Evolutionary conservation across 768 basidiomycete species (phyloP).

Genomic region (Kockovaella imperatae): DNA sequence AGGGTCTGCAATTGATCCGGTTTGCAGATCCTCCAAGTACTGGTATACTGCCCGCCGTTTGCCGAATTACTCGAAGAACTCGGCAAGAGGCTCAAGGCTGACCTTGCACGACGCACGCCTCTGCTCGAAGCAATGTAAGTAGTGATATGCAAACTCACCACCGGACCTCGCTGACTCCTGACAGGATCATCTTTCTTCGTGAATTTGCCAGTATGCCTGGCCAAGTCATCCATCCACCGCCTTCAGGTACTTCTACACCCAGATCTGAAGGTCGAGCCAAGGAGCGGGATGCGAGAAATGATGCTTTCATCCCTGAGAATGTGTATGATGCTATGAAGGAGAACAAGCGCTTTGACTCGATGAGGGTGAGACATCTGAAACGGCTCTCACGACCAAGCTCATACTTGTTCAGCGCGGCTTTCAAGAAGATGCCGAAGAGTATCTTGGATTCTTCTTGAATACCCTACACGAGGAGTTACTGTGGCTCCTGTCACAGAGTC

Average conservation of each 20-base stretch:
- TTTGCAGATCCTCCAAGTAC: slow-evolving; percentile 62
- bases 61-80: slow-evolving; percentile 67
- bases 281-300: slow-evolving; percentile 12
- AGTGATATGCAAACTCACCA: background rate
- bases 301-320: slow-evolving; percentile 70
- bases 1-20: background rate
- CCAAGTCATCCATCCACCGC: background rate
- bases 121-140: slow-evolving; percentile 50
- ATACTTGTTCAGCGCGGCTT: slow-evolving; percentile 60
- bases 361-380: slow-evolving; percentile 58
- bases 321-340: slow-evolving; percentile 89
- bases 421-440: slow-evolving; percentile 98
- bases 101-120: slow-evolving; percentile 44
- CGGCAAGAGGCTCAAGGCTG: slow-evolving; percentile 51
- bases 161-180: slow-evolving; percentile 41
- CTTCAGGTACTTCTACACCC: slow-evolving; percentile 8
- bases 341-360: slow-evolving; percentile 85
- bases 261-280: slow-evolving; percentile 4
- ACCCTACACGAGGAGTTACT: slow-evolving; percentile 87
- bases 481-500: slow-evolving; percentile 52
- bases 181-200: slow-evolving; percentile 56
- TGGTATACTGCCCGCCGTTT: slow-evolving; percentile 85
- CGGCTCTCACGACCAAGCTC: slow-evolving; percentile 4
- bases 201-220: slow-evolving; percentile 53
- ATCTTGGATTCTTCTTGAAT: slow-evolving; percentile 93